phyloP scores from a whole-genome alignment of 2,329 filamentous ascomycete genomes.

The Xylariaceae sp. region DNA sequence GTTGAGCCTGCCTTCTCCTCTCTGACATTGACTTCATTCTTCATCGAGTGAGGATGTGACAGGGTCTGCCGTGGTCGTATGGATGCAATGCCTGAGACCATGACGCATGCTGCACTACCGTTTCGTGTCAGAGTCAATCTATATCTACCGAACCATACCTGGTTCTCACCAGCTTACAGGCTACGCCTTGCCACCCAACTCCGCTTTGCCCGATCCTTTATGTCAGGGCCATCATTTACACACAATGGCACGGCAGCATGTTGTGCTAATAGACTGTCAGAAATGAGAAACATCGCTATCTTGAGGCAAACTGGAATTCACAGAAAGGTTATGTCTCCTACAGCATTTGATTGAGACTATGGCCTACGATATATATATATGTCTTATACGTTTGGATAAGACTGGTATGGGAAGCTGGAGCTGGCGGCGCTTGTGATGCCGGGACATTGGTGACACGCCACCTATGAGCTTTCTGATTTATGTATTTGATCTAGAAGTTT shows the following conservation, averaged over 20 bases:
- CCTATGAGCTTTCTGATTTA: background rate
- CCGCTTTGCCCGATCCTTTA: background rate
- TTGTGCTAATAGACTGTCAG: background rate
- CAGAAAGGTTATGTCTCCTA: background rate
- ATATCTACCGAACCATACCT: background rate
- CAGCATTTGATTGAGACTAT: background rate
- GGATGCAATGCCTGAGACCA: constrained; percentile 17
- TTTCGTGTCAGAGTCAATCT: constrained; percentile 27
- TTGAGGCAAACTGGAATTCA: background rate
- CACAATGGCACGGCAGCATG: background rate
- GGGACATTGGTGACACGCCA: constrained; percentile 13
- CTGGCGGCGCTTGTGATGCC: constrained; percentile 1
- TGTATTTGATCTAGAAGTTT: background rate
- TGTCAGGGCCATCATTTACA: background rate
- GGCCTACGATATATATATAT: background rate
- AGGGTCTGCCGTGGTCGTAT: background rate
- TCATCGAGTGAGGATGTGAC: too few species aligned
- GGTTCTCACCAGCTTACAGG: constrained; percentile 1
- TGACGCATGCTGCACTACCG: constrained; percentile 34
- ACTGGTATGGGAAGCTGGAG: background rate
- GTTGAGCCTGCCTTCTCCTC: constrained; percentile 12
- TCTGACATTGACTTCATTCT: constrained; percentile 11
- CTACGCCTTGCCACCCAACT: background rate
- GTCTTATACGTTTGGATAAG: background rate
- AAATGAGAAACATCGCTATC: constrained; percentile 5